Conservation (phyloP, 345 rosid species). For the Dovyalis caffra region DNA sequence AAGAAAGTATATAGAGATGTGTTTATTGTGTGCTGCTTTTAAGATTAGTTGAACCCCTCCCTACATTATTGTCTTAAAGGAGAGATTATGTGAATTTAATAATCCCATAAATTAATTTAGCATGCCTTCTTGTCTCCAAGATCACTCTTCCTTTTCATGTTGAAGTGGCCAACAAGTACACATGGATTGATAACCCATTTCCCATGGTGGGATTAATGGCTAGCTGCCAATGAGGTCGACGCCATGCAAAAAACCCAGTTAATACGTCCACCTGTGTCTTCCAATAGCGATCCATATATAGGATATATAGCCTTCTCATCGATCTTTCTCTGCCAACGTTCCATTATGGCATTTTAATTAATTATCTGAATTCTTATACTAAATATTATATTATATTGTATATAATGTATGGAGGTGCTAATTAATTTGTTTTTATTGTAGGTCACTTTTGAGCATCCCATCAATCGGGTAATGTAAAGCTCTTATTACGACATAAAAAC, state of each 20-base stretch:
- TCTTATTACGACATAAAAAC: slow-evolving; percentile 16
- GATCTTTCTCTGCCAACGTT: no score
- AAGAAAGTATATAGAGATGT: not conserved
- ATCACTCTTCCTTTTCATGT: slow-evolving; percentile 24
- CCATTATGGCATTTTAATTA: no score
- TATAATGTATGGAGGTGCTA: not conserved
- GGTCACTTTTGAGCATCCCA: slow-evolving; percentile 15
- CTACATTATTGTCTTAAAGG: slow-evolving; percentile 27
- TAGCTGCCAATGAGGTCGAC: slow-evolving; percentile 30
- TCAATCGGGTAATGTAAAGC: slow-evolving; percentile 17
- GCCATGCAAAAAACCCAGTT: slow-evolving; percentile 32
- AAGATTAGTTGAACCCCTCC: slow-evolving; percentile 36
- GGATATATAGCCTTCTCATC: no score
- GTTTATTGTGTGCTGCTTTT: slow-evolving; percentile 20
- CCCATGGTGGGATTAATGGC: slow-evolving; percentile 38
- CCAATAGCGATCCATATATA: slow-evolving; percentile 7
- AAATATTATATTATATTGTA: no score
- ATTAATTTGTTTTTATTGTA: slow-evolving; percentile 17
- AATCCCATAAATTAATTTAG: slow-evolving; percentile 21
- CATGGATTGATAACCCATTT: slow-evolving; percentile 26
- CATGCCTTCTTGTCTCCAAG: slow-evolving; percentile 38
- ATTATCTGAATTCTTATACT: no score
- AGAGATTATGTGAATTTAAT: slow-evolving; percentile 5
- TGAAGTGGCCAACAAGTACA: slow-evolving; percentile 64
- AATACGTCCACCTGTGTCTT: slow-evolving; percentile 24